A percentile compares a stretch with the other conserved stretches of the same genome.
These are phyloP conservation scores for Lachnellula hyalina DNA, from an alignment of 2,329 filamentous ascomycete genomes.

Conservation along the genomic window DNA sequence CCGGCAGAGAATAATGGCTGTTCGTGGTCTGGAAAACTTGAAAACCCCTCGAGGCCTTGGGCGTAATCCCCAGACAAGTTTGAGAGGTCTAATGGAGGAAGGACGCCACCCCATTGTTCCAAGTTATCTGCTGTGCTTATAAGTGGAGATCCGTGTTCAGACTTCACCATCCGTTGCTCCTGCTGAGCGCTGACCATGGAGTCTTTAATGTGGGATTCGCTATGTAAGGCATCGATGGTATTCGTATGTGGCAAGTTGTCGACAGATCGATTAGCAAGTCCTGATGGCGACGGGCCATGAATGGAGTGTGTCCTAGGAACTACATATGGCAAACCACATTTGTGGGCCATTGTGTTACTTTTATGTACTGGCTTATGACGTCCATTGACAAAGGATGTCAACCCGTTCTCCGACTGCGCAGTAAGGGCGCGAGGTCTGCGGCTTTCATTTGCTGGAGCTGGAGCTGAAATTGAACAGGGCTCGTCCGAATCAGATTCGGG, in stretches of 20 bases:
- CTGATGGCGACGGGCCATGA: conserved; percentile 43
- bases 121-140: conserved; percentile 45
- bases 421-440: conserved; percentile 57
- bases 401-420: conserved; percentile 51
- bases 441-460: conserved; percentile 33
- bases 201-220: conserved; percentile 33
- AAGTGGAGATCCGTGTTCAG: conserved; percentile 56
- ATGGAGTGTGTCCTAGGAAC: conserved; percentile 54
- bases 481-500: conserved; percentile 58
- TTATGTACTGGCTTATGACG: conserved; percentile 59
- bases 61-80: conserved; percentile 41
- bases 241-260: conserved; percentile 40
- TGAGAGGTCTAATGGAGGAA: conserved; percentile 57
- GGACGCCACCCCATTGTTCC: conserved; percentile 43
- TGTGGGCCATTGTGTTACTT: conserved; percentile 55
- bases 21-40: conserved; percentile 41
- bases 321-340: conserved; percentile 54
- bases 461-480: conserved; percentile 35
- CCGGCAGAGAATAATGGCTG: conserved; percentile 58
- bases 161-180: conserved; percentile 50
- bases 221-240: conserved; percentile 36
- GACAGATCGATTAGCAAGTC: conserved; percentile 43
- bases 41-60: conserved; percentile 47
- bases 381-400: conserved; percentile 58
- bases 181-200: conserved; percentile 33